Conservation (phyloP, 441 rosid genomes). For the Gossypium davidsonii region DNA sequence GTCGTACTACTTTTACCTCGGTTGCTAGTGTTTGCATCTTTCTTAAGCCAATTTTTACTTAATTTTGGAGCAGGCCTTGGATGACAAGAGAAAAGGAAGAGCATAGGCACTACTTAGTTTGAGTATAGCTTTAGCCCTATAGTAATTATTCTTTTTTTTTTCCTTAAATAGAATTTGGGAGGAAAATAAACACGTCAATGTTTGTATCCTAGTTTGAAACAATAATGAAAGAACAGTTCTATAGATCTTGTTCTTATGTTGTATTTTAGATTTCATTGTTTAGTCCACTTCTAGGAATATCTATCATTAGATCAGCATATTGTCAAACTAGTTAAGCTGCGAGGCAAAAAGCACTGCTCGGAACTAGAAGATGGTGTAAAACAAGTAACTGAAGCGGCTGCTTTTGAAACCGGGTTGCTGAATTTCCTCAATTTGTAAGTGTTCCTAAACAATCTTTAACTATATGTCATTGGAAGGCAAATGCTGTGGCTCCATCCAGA, state of each 20-base stretch:
- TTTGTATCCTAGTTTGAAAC: neutral
- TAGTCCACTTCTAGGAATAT: neutral
- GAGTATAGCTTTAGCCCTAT: neutral
- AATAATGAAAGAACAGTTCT: neutral
- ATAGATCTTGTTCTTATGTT: neutral
- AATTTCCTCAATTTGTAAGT: neutral
- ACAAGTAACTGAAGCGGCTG: neutral
- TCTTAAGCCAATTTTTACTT: neutral
- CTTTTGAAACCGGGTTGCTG: neutral
- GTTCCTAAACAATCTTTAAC: neutral
- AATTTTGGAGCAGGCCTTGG: constrained; percentile 53
- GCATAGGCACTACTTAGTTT: constrained; percentile 19
- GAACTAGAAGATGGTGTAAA: neutral
- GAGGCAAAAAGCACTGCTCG: neutral
- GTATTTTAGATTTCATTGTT: neutral
- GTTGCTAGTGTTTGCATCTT: neutral
- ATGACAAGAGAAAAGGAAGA: constrained; percentile 66
- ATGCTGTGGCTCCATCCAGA: neutral
- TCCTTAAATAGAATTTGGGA: constrained; percentile 12
- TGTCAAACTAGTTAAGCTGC: neutral
- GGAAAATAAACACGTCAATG: constrained; percentile 24
- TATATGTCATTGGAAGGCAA: neutral
- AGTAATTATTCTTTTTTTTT: constrained; percentile 15
- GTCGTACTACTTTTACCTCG: neutral
- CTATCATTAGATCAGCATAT: neutral